A percentile compares a stretch with the other conserved stretches of the same genome.
Conservation (phyloP, 306 rosid species). For the Myrica gale region DNA sequence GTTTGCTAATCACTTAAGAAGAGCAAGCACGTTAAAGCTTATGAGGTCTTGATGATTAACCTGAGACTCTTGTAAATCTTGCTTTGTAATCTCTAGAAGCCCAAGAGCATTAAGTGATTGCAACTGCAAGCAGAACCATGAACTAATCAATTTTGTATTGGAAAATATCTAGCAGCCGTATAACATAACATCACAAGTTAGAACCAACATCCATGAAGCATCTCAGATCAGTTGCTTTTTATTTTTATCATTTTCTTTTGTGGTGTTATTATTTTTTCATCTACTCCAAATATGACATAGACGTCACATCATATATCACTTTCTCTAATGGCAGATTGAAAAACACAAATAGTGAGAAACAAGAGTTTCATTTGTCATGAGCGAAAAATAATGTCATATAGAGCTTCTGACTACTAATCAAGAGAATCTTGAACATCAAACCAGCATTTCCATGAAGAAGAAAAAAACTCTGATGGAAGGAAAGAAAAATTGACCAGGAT, state of each 20-base stretch:
- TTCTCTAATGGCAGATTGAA: neutral
- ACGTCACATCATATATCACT: neutral
- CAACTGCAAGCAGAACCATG: conserved; percentile 48
- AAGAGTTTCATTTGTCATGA: conserved; percentile 1
- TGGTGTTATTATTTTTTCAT: no score
- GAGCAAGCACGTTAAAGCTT: conserved; percentile 13
- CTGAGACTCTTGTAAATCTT: conserved; percentile 48
- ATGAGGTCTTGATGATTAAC: conserved; percentile 35
- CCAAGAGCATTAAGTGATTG: conserved; percentile 70
- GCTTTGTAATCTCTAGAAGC: conserved; percentile 52
- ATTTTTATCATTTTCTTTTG: neutral
- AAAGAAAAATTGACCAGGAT: conserved; percentile 59
- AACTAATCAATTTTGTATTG: conserved; percentile 16
- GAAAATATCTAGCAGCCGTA: neutral
- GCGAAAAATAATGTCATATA: neutral
- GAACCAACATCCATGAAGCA: conserved; percentile 1
- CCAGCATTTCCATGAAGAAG: neutral
- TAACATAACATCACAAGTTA: neutral
- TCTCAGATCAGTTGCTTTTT: neutral
- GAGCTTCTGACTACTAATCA: neutral
- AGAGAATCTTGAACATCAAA: neutral
- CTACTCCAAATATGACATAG: neutral
- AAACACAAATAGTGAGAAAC: neutral
- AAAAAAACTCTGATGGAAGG: neutral
- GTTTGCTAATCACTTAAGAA: neutral